Evolutionary conservation across 2,329 filamentous ascomycete species (phyloP).

Genomic region (Teratosphaeria pseudoeucalypti): DNA sequence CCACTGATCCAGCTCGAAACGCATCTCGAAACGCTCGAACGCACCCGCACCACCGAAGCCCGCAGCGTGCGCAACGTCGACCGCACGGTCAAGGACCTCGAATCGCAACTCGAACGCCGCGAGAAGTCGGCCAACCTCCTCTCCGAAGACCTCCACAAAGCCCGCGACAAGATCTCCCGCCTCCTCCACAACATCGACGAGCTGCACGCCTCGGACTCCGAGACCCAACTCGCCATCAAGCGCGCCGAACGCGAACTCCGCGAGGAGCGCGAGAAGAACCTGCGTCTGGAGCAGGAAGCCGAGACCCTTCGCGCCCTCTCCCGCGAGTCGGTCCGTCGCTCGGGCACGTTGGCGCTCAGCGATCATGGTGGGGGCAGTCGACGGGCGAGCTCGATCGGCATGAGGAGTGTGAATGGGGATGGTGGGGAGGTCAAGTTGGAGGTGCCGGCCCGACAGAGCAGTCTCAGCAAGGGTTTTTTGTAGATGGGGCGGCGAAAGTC

Average conservation of each 20-base stretch:
- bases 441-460: conserved; percentile 32
- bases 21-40: conserved; percentile 77
- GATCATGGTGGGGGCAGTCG: conserved; percentile 34
- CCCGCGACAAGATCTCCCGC: conserved; percentile 83
- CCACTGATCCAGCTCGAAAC: conserved; percentile 25
- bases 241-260: conserved; percentile 82
- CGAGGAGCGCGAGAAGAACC: conserved; percentile 73
- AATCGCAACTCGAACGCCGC: conserved; percentile 82
- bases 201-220: conserved; percentile 76
- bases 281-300: conserved; percentile 77
- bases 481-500: conserved; percentile 21
- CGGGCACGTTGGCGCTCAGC: conserved; percentile 28
- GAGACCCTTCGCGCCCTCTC: conserved; percentile 68
- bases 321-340: conserved; percentile 40
- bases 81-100: conserved; percentile 84
- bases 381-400: conserved; percentile 32
- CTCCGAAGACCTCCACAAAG: conserved; percentile 70
- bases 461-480: conserved; percentile 42
- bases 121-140: conserved; percentile 76
- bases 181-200: conserved; percentile 88
- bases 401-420: conserved; percentile 21
- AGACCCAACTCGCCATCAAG: conserved; percentile 68
- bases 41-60: conserved; percentile 68
- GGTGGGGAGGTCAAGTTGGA: conserved; percentile 27
- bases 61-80: conserved; percentile 87